A percentile compares a stretch with the other conserved stretches of the same genome.
Conservation (phyloP, 202 grass and related monocot genomes). For the Saccharum hybrid region DNA sequence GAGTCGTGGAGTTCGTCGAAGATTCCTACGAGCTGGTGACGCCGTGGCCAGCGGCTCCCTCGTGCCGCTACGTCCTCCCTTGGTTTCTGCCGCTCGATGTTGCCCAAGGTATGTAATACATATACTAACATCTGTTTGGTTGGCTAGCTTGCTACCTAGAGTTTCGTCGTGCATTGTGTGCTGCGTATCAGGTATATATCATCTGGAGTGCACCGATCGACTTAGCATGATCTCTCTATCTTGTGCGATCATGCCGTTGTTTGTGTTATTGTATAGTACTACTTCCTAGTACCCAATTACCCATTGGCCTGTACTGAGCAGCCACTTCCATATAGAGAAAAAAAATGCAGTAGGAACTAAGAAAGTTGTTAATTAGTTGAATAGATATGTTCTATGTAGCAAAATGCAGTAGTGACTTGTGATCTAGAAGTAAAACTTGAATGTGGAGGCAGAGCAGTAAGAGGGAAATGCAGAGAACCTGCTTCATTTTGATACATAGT, state of each 20-base stretch:
- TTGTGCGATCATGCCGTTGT: neutral
- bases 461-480: neutral
- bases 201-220: neutral
- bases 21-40: neutral
- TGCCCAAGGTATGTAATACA: neutral
- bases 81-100: neutral
- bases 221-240: neutral
- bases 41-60: neutral
- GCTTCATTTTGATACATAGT: neutral
- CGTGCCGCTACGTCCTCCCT: conserved; percentile 22
- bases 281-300: too few species aligned
- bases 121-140: neutral
- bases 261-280: too few species aligned
- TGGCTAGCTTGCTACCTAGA: neutral
- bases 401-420: too few species aligned
- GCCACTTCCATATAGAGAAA: too few species aligned
- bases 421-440: too few species aligned
- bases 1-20: neutral
- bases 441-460: neutral
- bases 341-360: too few species aligned
- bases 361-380: too few species aligned
- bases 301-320: too few species aligned
- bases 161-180: neutral
- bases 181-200: neutral
- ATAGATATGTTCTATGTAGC: too few species aligned